Percentiles rank a stretch among this genome's conserved stretches.
Evolutionary conservation across 1,284 basidiomycete species (phyloP).

Genomic region (Ustilago nuda): DNA sequence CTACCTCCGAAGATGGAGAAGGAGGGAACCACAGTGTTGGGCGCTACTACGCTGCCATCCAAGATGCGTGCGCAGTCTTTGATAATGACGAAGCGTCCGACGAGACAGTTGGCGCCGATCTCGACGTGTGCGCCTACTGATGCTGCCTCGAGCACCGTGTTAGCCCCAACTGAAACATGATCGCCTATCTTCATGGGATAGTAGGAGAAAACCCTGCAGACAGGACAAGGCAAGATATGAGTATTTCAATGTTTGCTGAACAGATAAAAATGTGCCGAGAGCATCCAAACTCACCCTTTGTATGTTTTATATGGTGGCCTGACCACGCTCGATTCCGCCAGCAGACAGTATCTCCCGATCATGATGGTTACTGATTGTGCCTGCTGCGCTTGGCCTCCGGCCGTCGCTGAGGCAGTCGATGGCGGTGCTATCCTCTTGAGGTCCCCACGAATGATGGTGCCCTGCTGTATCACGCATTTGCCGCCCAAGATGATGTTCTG

Average conservation of each 20-base stretch:
- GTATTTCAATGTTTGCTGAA: background rate
- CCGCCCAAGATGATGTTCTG: conserved; percentile 97
- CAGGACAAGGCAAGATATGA: background rate
- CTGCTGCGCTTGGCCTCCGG: conserved; percentile 16
- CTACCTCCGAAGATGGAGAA: conserved; percentile 87
- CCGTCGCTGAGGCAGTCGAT: conserved; percentile 77
- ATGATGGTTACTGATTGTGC: conserved; percentile 81
- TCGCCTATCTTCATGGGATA: conserved; percentile 98
- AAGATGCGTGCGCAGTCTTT: conserved; percentile 91
- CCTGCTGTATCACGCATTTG: conserved; percentile 92
- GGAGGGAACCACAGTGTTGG: conserved; percentile 91
- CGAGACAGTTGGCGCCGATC: conserved; percentile 93
- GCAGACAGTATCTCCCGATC: conserved; percentile 89
- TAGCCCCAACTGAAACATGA: conserved; percentile 89
- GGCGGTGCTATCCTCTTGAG: conserved; percentile 76
- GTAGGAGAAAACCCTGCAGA: conserved; percentile 82
- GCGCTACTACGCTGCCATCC: conserved; percentile 88
- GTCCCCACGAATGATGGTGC: conserved; percentile 89
- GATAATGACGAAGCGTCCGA: conserved; percentile 95
- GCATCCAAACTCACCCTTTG: conserved; percentile 74
- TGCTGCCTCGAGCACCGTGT: conserved; percentile 90
- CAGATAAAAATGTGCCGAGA: background rate
- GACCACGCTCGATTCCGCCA: conserved; percentile 89
- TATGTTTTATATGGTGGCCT: conserved; percentile 73
- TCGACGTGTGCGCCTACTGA: conserved; percentile 93